phyloP scores from a whole-genome alignment of 768 basidiomycete species.

The Rhizopogon vulgaris region DNA sequence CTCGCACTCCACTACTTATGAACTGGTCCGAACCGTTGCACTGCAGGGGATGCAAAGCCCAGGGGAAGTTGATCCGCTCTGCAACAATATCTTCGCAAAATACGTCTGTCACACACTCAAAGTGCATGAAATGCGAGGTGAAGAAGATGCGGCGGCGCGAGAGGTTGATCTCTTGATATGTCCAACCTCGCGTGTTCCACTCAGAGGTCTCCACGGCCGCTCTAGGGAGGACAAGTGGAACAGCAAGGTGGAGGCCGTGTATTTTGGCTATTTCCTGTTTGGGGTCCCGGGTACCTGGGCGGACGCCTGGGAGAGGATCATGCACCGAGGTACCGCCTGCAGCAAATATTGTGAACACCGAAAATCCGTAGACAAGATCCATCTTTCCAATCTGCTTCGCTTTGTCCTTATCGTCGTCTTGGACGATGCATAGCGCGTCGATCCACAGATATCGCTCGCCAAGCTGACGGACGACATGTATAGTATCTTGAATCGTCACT shows the following conservation, averaged over 20 bases:
- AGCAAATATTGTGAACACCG: conserved; percentile 3
- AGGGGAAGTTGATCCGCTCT: background rate
- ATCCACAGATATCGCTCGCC: conserved; percentile 7
- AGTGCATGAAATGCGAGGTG: conserved; percentile 17
- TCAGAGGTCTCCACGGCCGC: background rate
- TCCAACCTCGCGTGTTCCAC: conserved; percentile 19
- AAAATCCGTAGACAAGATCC: conserved; percentile 3
- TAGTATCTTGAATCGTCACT: conserved; percentile 3
- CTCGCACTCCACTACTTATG: too few relatives aligned
- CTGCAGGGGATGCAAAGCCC: too few relatives aligned
- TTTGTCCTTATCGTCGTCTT: background rate
- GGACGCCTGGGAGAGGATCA: background rate
- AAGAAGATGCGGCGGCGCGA: conserved; percentile 16
- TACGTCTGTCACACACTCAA: conserved; percentile 11
- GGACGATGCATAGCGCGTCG: conserved; percentile 8
- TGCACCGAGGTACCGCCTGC: background rate
- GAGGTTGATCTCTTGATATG: conserved; percentile 15
- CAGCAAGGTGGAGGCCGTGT: conserved; percentile 4
- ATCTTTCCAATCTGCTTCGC: background rate
- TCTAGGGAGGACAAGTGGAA: background rate
- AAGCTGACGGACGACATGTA: conserved; percentile 2
- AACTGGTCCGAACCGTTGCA: too few relatives aligned
- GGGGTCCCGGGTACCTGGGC: background rate
- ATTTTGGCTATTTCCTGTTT: background rate
- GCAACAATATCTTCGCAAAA: conserved; percentile 18